Evolutionary conservation across 192 early-diverging fungal genomes (phyloP), one percentile per base, ranked within the genome.

Genomic region (Chytriomyces sp.): DNA sequence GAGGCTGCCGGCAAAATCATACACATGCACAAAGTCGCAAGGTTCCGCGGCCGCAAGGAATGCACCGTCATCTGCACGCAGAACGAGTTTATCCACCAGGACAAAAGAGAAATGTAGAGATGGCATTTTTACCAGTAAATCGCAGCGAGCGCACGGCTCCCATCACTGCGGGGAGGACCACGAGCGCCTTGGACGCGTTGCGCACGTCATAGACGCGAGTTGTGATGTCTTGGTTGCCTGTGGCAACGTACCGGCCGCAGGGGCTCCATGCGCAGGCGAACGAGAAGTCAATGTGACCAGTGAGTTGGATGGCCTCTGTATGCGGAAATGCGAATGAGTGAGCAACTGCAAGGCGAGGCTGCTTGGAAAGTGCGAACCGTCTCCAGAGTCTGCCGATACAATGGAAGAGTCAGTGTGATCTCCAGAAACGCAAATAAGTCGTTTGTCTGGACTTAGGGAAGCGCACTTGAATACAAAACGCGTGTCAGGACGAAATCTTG

Each of bases 241-340:
- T 91, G 0, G 84, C 87, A 38, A 91, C 58, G 0, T 75, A 70
- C 2, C 76, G 69, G n/a, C 82, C 85, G 66, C 78, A 78, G 0
- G 89, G 87, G 39, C 79, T 82, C 85, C 85, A 91, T 12, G 80
- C 80, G 70, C 90, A 91, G 7, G 90, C 80, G 76, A 91, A 91
- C 2, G 88, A 89, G 65, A 81, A 90, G 59, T 90, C 90, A 52
- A 82, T 73, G 64, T 91, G 90, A 0, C 90, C 90, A 2, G 73
- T 75, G 10, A 91, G 64, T 59, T 63, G 44, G 28, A 59, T 25
- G 2, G 44, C 54, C 32, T 34, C 64, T 65, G 38, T 31, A 28
- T 58, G 0, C 28, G 31, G 2, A 49, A 58, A 58, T 31, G n/a
- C 8, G 30, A 57, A 57, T 57, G 30, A 57, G 56, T 57, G 34